Percentiles rank a stretch among this genome's conserved stretches.
Conservation (phyloP, 345 rosid species). For the Brassica juncea region DNA sequence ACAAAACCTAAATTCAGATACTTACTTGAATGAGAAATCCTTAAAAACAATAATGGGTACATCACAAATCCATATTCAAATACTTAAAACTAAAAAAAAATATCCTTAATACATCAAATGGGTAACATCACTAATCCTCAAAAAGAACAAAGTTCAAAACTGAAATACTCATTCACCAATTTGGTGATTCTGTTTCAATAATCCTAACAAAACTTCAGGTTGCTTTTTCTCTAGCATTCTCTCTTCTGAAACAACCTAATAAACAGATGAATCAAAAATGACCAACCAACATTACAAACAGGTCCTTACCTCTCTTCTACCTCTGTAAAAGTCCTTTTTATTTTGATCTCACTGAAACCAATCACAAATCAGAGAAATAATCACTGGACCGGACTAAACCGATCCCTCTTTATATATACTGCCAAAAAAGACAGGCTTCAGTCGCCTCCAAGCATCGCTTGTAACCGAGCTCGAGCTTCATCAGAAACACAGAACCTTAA, state of each 20-base stretch:
- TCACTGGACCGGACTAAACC: conserved; percentile 12
- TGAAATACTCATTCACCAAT: conserved; percentile 19
- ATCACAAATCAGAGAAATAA: conserved; percentile 29
- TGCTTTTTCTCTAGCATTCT: conserved; percentile 24
- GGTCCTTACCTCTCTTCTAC: conserved; percentile 26
- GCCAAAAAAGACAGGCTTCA: conserved; percentile 10
- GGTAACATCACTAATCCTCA: conserved; percentile 24
- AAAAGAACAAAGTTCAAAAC: neutral
- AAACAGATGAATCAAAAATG: conserved; percentile 39
- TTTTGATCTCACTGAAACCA: conserved; percentile 18
- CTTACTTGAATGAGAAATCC: neutral
- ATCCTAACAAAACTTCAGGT: conserved; percentile 41
- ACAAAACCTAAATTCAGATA: neutral
- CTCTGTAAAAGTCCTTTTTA: conserved; percentile 18
- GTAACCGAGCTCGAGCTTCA: conserved; percentile 48
- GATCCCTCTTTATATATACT: conserved; percentile 11
- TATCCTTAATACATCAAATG: conserved; percentile 18
- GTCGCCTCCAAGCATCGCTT: conserved; percentile 38
- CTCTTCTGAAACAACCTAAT: conserved; percentile 29
- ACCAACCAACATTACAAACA: conserved; percentile 30
- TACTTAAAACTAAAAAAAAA: neutral
- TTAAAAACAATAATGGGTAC: neutral
- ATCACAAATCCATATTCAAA: neutral
- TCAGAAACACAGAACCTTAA: conserved; percentile 68
- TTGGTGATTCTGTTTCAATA: conserved; percentile 17